Evolutionary conservation across 1,284 basidiomycete genomes (phyloP).

Genomic region (Ganoderma sinense): DNA sequence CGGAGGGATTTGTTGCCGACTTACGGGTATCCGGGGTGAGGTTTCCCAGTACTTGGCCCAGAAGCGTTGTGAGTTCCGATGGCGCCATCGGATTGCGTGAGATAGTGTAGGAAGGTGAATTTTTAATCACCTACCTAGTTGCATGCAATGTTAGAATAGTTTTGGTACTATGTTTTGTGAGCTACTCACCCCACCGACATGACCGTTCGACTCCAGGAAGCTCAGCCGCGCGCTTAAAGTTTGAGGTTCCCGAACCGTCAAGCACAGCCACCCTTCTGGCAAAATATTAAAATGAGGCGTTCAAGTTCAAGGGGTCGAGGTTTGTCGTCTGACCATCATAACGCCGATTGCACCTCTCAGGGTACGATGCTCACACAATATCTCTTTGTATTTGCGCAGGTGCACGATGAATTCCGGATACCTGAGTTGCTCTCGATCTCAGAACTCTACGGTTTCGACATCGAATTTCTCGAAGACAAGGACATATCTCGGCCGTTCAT

Average conservation of each 20-base stretch:
- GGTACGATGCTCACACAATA: constrained; percentile 48
- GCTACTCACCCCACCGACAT: not conserved
- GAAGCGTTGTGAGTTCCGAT: not conserved
- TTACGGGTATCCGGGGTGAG: constrained; percentile 15
- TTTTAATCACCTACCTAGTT: too few species aligned
- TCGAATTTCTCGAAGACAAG: constrained; percentile 55
- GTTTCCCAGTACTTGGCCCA: constrained; percentile 7
- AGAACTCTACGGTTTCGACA: constrained; percentile 67
- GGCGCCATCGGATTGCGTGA: not conserved
- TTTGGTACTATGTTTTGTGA: not conserved
- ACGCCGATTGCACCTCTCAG: not conserved
- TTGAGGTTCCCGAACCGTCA: not conserved
- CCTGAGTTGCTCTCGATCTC: constrained; percentile 81
- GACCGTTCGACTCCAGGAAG: not conserved
- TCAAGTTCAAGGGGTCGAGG: not conserved
- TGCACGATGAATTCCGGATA: constrained; percentile 81
- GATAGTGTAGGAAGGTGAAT: not conserved
- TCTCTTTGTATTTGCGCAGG: constrained; percentile 82
- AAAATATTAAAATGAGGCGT: too few species aligned
- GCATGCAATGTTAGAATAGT: not conserved
- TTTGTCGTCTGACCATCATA: not conserved
- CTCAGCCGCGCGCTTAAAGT: not conserved
- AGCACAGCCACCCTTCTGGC: not conserved
- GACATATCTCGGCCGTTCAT: constrained; percentile 78
- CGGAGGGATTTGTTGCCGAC: not conserved